Evolutionary conservation across 2,329 filamentous ascomycete genomes (phyloP), one percentile per base, ranked within the genome.

Genomic region (Elsinoe ampelina): DNA sequence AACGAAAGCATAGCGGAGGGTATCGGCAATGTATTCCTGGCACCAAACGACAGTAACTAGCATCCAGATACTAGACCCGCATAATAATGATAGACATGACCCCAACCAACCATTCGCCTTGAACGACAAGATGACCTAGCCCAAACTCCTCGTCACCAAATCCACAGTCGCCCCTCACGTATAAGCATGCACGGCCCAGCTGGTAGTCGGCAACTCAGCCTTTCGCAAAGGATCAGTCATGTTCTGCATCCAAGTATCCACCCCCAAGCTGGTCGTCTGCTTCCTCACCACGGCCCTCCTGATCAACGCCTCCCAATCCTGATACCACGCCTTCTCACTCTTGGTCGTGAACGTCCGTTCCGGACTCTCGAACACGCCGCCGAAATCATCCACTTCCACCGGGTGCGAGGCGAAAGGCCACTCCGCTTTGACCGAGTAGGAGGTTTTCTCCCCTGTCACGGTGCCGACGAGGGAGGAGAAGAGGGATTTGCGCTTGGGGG

Each of bases 231-330:
- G 48, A 22, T 52, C 34, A 10, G 48, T 52, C 48, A 52, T 52
- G 17, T 52, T 52, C 34, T 52, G 48, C 48, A 52, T 52, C 48
- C 48, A 52, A 17, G 30, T 6, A 38, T 52, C 48, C 15, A 52
- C n/a, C 5, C 48, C 48, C n/a, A 52, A 17, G 1, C 10, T 7
- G 5, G 48, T 38, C 48, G 17, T 52, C 34, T 52, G 22, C 30
- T 52, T 52, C 48, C 48, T 36, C n/a, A 52, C 32, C 11, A 38
- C 48, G 8, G 48, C 48, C 13, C 48, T 13, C 13, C 48, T 36
- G 4, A 52, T 52, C 10, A 52, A 30, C 30, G 48, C 48, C 32
- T 52, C 48, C 48, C 48, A 52, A 32, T 52, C 48, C 7, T 12
- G n/a, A 20, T 19, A 52, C 48, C 48, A 52, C 15, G 13, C 48